Conservation (phyloP, 768 basidiomycete species). For the Boletellus ananas region DNA sequence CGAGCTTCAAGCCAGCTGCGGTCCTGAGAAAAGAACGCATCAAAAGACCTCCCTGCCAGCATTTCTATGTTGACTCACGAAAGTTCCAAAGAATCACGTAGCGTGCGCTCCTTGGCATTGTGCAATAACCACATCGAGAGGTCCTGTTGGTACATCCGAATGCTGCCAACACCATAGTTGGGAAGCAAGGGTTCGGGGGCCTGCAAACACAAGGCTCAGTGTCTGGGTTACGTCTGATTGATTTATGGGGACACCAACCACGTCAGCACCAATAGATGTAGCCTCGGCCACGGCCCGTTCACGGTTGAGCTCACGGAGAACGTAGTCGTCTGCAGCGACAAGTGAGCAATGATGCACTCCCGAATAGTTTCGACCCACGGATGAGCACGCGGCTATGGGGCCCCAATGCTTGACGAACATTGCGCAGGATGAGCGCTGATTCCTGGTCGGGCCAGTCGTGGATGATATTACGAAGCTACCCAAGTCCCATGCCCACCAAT, state of each 20-base stretch:
- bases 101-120: slow-evolving; percentile 33
- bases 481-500: background rate
- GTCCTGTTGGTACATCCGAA: slow-evolving; percentile 29
- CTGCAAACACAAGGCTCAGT: slow-evolving; percentile 10
- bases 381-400: slow-evolving; percentile 25
- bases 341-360: background rate
- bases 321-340: slow-evolving; percentile 20
- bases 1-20: slow-evolving; percentile 26
- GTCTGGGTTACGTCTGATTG: background rate
- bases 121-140: slow-evolving; percentile 28
- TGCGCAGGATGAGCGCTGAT: slow-evolving; percentile 17
- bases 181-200: slow-evolving; percentile 39
- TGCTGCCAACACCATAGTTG: slow-evolving; percentile 32
- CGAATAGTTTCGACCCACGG: slow-evolving; percentile 18
- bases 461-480: slow-evolving; percentile 18
- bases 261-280: slow-evolving; percentile 5
- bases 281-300: slow-evolving; percentile 12
- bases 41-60: background rate
- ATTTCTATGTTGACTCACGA: slow-evolving; percentile 16
- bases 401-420: slow-evolving; percentile 22
- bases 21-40: slow-evolving; percentile 11
- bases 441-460: slow-evolving; percentile 30
- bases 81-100: slow-evolving; percentile 27
- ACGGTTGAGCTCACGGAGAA: slow-evolving; percentile 16
- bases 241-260: slow-evolving; percentile 11